These are phyloP conservation scores for Chenopodium quinoa DNA, from an alignment of 148 eudicot species.

Conservation along the genomic window DNA sequence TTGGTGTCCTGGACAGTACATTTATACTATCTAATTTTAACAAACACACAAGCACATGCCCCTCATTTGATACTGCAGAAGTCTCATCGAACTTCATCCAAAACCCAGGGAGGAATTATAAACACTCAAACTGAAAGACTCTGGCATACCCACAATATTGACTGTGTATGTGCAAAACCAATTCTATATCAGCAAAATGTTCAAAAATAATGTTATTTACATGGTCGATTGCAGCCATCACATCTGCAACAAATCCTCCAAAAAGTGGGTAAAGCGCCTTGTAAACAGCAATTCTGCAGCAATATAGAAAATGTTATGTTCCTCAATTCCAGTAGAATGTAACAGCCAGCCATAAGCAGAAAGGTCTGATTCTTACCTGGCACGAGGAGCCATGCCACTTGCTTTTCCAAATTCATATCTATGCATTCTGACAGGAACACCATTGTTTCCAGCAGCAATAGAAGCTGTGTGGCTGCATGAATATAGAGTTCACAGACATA, in stretches of 20 bases:
- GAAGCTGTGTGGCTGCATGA: conserved; percentile 86
- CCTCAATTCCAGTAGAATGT: neutral
- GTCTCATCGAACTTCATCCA: neutral
- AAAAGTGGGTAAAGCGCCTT: conserved; percentile 94
- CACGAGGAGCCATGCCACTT: conserved; percentile 99
- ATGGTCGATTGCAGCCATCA: conserved; percentile 94
- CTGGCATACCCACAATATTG: neutral
- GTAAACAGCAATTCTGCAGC: conserved; percentile 85
- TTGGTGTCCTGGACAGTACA: no score
- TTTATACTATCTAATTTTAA: no score
- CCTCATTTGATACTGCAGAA: neutral
- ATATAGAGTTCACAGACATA: conserved; percentile 12
- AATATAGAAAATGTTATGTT: conserved; percentile 15
- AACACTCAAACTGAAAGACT: neutral
- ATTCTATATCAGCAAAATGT: neutral
- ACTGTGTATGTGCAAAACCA: neutral
- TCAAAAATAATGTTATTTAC: conserved; percentile 28
- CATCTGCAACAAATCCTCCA: conserved; percentile 98
- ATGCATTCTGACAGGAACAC: conserved; percentile 87
- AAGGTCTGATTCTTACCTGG: conserved; percentile 54
- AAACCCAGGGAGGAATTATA: neutral
- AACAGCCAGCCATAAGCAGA: neutral
- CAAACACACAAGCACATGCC: neutral
- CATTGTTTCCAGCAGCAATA: conserved; percentile 98
- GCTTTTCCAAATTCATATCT: conserved; percentile 93